Evolutionary conservation across 139 green algal species (phyloP), one percentile per base, ranked within the genome.

Genomic region (Bryopsis sp.): DNA sequence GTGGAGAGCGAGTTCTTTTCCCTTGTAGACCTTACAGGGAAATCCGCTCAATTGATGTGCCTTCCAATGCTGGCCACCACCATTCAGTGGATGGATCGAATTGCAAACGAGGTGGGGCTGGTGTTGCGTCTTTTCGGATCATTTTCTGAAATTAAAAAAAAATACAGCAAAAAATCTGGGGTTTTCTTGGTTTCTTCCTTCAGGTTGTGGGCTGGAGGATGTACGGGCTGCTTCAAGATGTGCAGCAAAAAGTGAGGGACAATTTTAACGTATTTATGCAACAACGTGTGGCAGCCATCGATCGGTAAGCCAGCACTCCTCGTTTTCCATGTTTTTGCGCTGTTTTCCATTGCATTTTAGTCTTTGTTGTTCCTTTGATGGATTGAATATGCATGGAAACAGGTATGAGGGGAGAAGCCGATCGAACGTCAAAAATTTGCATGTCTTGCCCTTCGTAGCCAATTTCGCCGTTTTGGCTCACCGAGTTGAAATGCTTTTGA

Each of bases 391-490:
- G n/a, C n/a, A n/a, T n/a, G n/a, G n/a, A n/a, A n/a, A n/a, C n/a
- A n/a, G n/a, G n/a, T n/a, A n/a, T n/a, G n/a, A n/a, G n/a, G n/a
- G n/a, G n/a, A n/a, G n/a, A 65, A 43, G 58, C 58, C 28, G 43
- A 65, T 39, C 32, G 58, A 39, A n/a, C 66, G 74, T 83, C 61
- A 81, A 81, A 57, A 38, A 71, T 35, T 33, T 76, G 2, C 78
- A 81, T 63, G 74, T 83, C 28, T 38, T 83, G 28, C 73, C 73
- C 8, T 76, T 74, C n/a, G 47, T 83, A 24, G 63, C 54, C 7
- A 73, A 81, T 50, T 83, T 81, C 54, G 71, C 66, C 5, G 47
- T 78, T 0, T 61, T 83, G 71, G 78, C 67, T 0, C 71, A 79
- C 34, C 65, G 77, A 58, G 33, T 81, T 11, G 77, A 83, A 69